Evolutionary conservation across 768 basidiomycete species (phyloP).

Genomic region (Cystobasidium onofrii): DNA sequence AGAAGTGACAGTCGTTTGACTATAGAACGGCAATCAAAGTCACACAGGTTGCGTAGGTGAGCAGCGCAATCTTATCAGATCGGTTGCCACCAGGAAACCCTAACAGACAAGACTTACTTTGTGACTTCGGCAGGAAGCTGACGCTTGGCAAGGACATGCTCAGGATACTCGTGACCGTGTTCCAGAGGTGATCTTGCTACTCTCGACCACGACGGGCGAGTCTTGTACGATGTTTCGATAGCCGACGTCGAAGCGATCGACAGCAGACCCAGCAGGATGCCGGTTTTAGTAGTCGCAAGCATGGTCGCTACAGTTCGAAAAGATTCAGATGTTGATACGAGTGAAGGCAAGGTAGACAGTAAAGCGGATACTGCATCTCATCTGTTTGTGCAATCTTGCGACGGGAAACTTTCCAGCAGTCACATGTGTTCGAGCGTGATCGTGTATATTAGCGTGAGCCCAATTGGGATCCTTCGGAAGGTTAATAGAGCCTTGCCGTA

Average conservation of each 20-base stretch:
- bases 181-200: slow-evolving; percentile 11
- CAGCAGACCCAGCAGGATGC: background rate
- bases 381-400: background rate
- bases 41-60: no score
- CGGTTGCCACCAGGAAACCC: no score
- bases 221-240: background rate
- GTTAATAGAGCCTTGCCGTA: background rate
- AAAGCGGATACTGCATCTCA: no score
- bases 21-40: background rate
- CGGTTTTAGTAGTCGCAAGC: background rate
- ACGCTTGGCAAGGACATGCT: slow-evolving; percentile 24
- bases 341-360: background rate
- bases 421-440: background rate
- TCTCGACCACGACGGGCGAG: slow-evolving; percentile 1
- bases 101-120: background rate
- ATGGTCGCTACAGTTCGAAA: no score
- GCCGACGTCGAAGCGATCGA: background rate
- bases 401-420: background rate
- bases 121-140: slow-evolving; percentile 25
- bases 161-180: slow-evolving; percentile 14
- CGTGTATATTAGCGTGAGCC: background rate
- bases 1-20: slow-evolving; percentile 9
- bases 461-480: background rate
- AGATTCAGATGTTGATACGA: background rate
- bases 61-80: no score